These are phyloP conservation scores for Serendipita sp. DNA, from an alignment of 768 basidiomycete species.

Conservation along the genomic window DNA sequence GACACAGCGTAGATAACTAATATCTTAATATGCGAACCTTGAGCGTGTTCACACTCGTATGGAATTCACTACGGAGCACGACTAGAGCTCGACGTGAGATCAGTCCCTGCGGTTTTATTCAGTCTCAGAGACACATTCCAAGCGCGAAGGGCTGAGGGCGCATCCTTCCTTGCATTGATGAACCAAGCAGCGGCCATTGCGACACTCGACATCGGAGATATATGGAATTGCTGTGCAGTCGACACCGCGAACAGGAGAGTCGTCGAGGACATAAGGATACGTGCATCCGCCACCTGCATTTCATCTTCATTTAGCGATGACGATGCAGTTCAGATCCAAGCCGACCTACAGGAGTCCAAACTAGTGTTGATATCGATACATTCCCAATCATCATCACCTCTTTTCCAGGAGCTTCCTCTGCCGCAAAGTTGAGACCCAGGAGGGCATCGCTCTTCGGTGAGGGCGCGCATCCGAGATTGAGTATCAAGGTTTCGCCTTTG, in stretches of 20 bases:
- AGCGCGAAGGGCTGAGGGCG: not conserved
- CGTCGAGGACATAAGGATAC: conserved; percentile 16
- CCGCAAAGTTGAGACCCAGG: conserved; percentile 28
- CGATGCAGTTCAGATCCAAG: not conserved
- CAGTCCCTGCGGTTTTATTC: too few species aligned
- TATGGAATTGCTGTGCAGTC: conserved; percentile 36
- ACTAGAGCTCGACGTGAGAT: too few species aligned
- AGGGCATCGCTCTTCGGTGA: conserved; percentile 19
- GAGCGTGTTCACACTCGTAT: too few species aligned
- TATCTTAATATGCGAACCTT: too few species aligned
- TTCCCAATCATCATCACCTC: conserved; percentile 25
- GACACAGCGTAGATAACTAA: too few species aligned
- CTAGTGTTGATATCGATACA: conserved; percentile 32
- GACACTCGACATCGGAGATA: conserved; percentile 34
- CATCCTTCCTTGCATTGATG: conserved; percentile 31
- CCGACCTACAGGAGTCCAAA: conserved; percentile 35
- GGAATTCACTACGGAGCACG: too few species aligned
- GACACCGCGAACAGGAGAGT: conserved; percentile 20
- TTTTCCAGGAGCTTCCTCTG: conserved; percentile 22
- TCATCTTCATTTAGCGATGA: not conserved
- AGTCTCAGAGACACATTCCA: not conserved
- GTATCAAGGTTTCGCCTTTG: conserved; percentile 17
- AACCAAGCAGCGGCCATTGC: conserved; percentile 27
- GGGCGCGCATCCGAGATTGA: conserved; percentile 11
- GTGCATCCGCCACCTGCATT: conserved; percentile 33